A percentile compares a stretch with the other conserved stretches of the same genome.
These are phyloP conservation scores for Hypoxylon sp. DNA, from an alignment of 2,329 filamentous ascomycete genomes.

Conservation along the genomic window DNA sequence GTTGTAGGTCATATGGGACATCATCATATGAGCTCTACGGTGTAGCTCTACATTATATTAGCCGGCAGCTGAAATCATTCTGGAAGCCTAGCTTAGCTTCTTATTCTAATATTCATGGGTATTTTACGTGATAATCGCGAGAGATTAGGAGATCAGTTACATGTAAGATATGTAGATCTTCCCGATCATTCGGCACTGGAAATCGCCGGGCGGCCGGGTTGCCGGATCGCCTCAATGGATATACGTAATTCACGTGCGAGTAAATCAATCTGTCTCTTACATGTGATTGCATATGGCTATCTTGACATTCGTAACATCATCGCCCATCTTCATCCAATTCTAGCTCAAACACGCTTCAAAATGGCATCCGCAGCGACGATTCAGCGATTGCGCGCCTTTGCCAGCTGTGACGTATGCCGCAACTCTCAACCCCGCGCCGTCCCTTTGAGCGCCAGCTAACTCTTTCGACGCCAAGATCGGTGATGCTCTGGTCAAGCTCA, in stretches of 20 bases:
- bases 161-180: too few species aligned
- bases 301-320: background rate
- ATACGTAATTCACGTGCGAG: background rate
- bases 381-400: slow-evolving; percentile 2
- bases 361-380: slow-evolving; percentile 4
- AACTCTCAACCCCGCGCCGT: background rate
- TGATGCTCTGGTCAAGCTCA: slow-evolving; percentile 12
- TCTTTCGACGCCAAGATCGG: background rate
- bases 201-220: background rate
- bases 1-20: too few species aligned
- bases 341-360: background rate
- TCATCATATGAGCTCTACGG: too few species aligned
- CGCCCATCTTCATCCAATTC: background rate
- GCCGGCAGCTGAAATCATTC: too few species aligned
- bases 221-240: background rate
- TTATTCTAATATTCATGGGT: too few species aligned
- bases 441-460: background rate
- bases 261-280: background rate
- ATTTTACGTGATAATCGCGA: too few species aligned
- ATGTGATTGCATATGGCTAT: background rate
- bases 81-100: too few species aligned
- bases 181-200: background rate
- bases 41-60: too few species aligned
- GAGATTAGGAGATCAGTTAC: too few species aligned
- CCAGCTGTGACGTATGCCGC: slow-evolving; percentile 2